Conservation (phyloP, 139 green algal species). For the Pedinophyceae sp. region DNA sequence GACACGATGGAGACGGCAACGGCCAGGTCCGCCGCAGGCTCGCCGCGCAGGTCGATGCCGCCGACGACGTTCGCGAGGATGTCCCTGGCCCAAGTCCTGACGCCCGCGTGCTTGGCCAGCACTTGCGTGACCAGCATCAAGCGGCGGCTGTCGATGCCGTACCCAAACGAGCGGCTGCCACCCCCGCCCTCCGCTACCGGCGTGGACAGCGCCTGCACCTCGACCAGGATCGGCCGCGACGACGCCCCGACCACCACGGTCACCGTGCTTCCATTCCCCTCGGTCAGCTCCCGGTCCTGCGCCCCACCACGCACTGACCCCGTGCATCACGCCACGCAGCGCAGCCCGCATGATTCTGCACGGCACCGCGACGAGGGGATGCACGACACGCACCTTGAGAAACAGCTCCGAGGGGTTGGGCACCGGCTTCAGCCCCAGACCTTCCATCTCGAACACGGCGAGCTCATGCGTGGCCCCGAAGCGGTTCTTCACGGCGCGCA, state of each 20-base stretch:
- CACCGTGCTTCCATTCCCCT: no score
- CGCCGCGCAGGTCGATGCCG: not conserved
- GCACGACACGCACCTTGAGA: constrained; percentile 13
- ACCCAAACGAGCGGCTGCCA: not conserved
- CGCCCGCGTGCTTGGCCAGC: not conserved
- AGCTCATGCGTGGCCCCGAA: constrained; percentile 73
- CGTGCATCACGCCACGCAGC: constrained; percentile 5
- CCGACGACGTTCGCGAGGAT: not conserved
- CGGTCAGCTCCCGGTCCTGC: no score
- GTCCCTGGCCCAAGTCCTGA: not conserved
- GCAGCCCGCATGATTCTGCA: not conserved
- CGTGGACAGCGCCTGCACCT: constrained; percentile 63
- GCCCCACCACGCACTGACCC: constrained; percentile 9
- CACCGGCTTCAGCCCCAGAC: constrained; percentile 39
- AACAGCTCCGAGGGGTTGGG: constrained; percentile 50
- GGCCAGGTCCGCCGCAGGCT: not conserved
- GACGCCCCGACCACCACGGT: constrained; percentile 60
- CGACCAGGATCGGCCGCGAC: constrained; percentile 59
- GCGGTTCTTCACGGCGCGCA: constrained; percentile 70
- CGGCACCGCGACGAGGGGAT: constrained; percentile 3
- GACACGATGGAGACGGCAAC: not conserved
- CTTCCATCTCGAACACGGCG: constrained; percentile 65
- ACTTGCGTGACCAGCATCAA: not conserved
- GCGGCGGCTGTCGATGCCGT: not conserved
- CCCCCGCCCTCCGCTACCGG: not conserved